A percentile compares a stretch with the other conserved stretches of the same genome.
Evolutionary conservation across 1,284 basidiomycete species (phyloP).

Genomic region (Trichosporon sp.): DNA sequence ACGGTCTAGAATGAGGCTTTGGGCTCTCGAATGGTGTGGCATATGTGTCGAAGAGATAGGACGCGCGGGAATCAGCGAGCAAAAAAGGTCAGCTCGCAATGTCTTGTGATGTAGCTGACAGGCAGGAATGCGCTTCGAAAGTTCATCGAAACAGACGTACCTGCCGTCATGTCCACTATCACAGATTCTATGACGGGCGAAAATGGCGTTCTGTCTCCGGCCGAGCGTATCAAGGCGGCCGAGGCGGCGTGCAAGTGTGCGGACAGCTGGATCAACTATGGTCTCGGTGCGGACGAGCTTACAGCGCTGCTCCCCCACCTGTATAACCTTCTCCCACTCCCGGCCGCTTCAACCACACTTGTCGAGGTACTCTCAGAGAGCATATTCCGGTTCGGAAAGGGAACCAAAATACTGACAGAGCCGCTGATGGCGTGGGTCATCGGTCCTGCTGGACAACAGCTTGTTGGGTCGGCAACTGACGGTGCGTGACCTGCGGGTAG

Average conservation of each 20-base stretch:
- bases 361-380: slow-evolving; percentile 71
- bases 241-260: slow-evolving; percentile 68
- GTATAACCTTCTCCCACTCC: slow-evolving; percentile 55
- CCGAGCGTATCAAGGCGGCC: slow-evolving; percentile 53
- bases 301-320: slow-evolving; percentile 45
- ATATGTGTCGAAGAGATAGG: slow-evolving; percentile 76
- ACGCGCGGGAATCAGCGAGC: slow-evolving; percentile 65
- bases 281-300: slow-evolving; percentile 61
- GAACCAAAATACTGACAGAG: slow-evolving; percentile 66
- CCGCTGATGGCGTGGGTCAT: slow-evolving; percentile 71
- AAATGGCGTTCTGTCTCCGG: slow-evolving; percentile 8
- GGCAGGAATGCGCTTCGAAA: slow-evolving; percentile 30
- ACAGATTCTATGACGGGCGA: slow-evolving; percentile 52
- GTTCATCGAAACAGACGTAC: slow-evolving; percentile 53
- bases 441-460: slow-evolving; percentile 46
- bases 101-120: not conserved
- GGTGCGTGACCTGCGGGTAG: slow-evolving; percentile 14
- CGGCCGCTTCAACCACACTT: slow-evolving; percentile 63
- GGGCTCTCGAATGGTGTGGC: slow-evolving; percentile 67
- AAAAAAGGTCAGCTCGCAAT: slow-evolving; percentile 59
- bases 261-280: slow-evolving; percentile 67
- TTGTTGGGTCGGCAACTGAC: slow-evolving; percentile 25
- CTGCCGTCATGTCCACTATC: slow-evolving; percentile 65
- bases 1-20: slow-evolving; percentile 29
- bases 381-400: slow-evolving; percentile 64